Evolutionary conservation across 768 basidiomycete species (phyloP).

Genomic region (Suillus lakei): DNA sequence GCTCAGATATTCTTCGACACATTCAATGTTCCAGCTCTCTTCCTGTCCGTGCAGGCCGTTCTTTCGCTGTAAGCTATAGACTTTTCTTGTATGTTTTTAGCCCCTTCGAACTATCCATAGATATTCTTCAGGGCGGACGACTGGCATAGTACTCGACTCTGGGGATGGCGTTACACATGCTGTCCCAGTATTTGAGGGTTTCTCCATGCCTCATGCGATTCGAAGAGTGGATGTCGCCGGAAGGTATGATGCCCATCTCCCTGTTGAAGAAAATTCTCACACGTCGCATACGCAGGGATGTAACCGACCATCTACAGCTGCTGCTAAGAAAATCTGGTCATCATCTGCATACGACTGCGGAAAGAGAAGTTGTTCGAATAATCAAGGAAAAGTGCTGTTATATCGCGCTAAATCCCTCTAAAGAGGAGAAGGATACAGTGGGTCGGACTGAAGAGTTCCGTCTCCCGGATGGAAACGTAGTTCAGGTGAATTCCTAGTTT

Average conservation of each 20-base stretch:
- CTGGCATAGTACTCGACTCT: conserved; percentile 98
- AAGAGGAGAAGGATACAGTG: conserved; percentile 91
- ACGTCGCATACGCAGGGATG: conserved; percentile 62
- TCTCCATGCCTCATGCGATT: conserved; percentile 99
- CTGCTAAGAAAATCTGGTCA: conserved; percentile 94
- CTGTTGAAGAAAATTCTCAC: background rate
- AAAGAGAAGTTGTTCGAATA: conserved; percentile 93
- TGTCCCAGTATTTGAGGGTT: conserved; percentile 98
- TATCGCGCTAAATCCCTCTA: conserved; percentile 87
- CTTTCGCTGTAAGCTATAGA: conserved; percentile 79
- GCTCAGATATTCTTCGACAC: conserved; percentile 99
- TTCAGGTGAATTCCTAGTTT: conserved; percentile 65
- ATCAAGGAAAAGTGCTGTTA: conserved; percentile 99
- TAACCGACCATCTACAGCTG: conserved; percentile 95
- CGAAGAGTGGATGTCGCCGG: conserved; percentile 96
- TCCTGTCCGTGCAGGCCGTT: conserved; percentile 96
- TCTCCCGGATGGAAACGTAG: conserved; percentile 92
- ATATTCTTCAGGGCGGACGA: conserved; percentile 97
- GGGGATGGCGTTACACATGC: conserved; percentile 99
- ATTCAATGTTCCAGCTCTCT: conserved; percentile 98
- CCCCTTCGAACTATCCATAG: conserved; percentile 45
- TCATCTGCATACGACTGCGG: conserved; percentile 95
- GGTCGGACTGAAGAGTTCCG: conserved; percentile 87
- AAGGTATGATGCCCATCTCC: conserved; percentile 54
- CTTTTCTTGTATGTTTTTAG: conserved; percentile 12